Evolutionary conservation across 139 green algal species (phyloP).

Genomic region (Choricystis sp.): DNA sequence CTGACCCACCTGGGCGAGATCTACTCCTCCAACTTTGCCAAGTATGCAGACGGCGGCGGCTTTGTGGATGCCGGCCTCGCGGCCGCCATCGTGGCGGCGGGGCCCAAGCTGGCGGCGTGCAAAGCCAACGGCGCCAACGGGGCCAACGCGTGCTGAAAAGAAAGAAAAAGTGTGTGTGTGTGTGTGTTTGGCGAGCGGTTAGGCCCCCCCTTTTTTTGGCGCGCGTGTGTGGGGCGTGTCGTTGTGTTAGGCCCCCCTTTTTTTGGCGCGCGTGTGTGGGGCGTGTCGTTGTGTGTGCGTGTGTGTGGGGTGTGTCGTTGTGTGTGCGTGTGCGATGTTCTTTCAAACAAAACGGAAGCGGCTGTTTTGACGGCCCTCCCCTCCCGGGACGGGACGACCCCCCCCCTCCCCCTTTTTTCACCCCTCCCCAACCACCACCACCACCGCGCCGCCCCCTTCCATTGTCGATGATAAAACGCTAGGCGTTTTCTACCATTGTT

Average conservation of each 20-base stretch:
- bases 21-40: slow-evolving; percentile 29
- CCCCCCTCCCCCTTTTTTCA: too few species aligned
- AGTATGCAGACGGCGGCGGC: slow-evolving; percentile 37
- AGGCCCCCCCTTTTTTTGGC: background rate
- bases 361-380: too few species aligned
- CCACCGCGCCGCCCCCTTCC: too few species aligned
- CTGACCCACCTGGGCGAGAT: slow-evolving; percentile 41
- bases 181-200: background rate
- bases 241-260: background rate
- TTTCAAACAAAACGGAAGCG: too few species aligned
- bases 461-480: too few species aligned
- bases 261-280: background rate
- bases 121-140: background rate
- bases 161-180: background rate
- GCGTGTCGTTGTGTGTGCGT: background rate
- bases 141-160: background rate
- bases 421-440: too few species aligned
- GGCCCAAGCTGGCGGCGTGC: slow-evolving; percentile 12
- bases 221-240: background rate
- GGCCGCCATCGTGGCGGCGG: slow-evolving; percentile 24
- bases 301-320: background rate
- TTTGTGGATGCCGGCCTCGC: slow-evolving; percentile 35
- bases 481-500: too few species aligned
- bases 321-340: background rate
- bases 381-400: too few species aligned